These are phyloP conservation scores for Yamadazyma atmosphaerica DNA, from an alignment of 1,139 yeast genomes.

Conservation along the genomic window DNA sequence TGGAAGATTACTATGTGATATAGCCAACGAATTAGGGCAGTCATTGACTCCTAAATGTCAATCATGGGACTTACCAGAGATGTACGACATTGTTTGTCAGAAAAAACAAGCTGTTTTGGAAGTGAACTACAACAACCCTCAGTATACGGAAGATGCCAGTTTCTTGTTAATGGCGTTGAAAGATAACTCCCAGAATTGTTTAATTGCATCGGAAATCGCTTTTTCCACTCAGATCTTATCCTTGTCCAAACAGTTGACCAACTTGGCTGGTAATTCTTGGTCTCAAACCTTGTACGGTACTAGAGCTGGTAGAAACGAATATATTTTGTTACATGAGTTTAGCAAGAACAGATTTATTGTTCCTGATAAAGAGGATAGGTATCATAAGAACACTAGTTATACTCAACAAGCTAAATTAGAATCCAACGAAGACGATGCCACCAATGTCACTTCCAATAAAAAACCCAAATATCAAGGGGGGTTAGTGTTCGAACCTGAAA, in stretches of 20 bases:
- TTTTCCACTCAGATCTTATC: conserved; percentile 83
- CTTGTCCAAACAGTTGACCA: conserved; percentile 86
- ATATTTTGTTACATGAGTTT: conserved; percentile 89
- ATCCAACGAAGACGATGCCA: conserved; percentile 46
- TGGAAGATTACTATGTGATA: conserved; percentile 89
- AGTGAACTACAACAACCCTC: conserved; percentile 67
- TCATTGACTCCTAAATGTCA: conserved; percentile 90
- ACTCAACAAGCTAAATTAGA: conserved; percentile 42
- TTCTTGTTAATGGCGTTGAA: conserved; percentile 68
- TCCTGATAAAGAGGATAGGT: conserved; percentile 78
- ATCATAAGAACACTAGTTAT: conserved; percentile 40
- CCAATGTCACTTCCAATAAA: conserved; percentile 57
- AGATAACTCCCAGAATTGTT: conserved; percentile 70
- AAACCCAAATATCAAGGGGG: conserved; percentile 95
- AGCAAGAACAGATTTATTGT: conserved; percentile 76
- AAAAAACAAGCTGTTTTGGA: conserved; percentile 64
- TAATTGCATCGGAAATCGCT: conserved; percentile 74
- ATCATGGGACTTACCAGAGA: conserved; percentile 94
- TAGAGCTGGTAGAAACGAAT: conserved; percentile 95
- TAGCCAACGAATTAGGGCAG: conserved; percentile 93
- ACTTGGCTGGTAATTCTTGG: conserved; percentile 98
- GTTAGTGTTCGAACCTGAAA: conserved; percentile 94
- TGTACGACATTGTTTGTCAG: conserved; percentile 76
- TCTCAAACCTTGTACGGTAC: conserved; percentile 93
- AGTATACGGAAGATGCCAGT: conserved; percentile 66